Percentiles rank a stretch among this genome's conserved stretches.
These are phyloP conservation scores for Myxozyma vanderwaltii DNA, from an alignment of 805 yeast species.

Conservation along the genomic window DNA sequence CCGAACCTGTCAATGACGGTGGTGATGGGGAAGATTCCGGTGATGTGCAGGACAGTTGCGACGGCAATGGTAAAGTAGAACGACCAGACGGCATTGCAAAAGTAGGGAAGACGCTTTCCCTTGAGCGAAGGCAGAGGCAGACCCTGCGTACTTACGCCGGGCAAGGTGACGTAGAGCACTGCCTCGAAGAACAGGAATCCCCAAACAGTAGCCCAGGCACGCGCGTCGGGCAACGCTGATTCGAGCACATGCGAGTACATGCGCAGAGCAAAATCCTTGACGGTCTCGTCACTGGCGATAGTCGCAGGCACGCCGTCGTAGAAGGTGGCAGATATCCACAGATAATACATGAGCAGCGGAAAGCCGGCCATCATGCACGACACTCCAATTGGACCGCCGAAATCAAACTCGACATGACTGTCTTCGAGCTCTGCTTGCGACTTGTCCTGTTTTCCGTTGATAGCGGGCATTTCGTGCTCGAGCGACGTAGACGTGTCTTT, in stretches of 20 bases:
- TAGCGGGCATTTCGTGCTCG: background rate
- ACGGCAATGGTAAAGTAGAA: conserved; percentile 69
- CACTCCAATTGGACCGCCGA: conserved; percentile 92
- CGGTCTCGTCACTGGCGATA: conserved; percentile 59
- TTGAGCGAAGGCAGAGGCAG: conserved; percentile 84
- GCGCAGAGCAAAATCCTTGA: conserved; percentile 48
- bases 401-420: conserved; percentile 61
- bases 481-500: background rate
- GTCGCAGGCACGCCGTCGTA: conserved; percentile 72
- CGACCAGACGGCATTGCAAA: conserved; percentile 87
- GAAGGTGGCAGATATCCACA: conserved; percentile 89
- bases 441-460: background rate
- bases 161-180: conserved; percentile 75
- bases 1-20: conserved; percentile 82
- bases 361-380: conserved; percentile 89
- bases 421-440: background rate
- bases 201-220: conserved; percentile 71
- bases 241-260: conserved; percentile 23
- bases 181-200: conserved; percentile 70
- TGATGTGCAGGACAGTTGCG: conserved; percentile 64
- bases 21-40: conserved; percentile 73
- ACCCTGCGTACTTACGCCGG: conserved; percentile 94
- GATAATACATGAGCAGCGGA: conserved; percentile 91
- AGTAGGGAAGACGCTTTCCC: conserved; percentile 82
- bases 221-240: conserved; percentile 48